Evolutionary conservation across 2,329 filamentous ascomycete species (phyloP), one percentile per base, ranked within the genome.

Genomic region (Pseudogymnoascus sp.): DNA sequence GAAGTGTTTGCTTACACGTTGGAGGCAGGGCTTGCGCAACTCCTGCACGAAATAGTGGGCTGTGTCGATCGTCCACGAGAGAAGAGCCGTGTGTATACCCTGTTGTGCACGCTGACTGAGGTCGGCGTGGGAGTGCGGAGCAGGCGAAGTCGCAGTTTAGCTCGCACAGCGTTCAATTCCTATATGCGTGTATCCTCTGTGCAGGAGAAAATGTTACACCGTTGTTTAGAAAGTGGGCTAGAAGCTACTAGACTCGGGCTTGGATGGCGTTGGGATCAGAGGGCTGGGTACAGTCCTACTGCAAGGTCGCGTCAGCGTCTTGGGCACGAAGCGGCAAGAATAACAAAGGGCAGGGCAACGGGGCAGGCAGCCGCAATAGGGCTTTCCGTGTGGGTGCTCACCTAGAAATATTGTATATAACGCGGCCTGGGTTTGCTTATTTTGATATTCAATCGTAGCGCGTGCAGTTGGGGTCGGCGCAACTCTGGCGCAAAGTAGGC

Each of bases 11-110:
- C 61, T 62, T 61, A 62, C 63, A 64, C 61, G 59, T 60, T 60
- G 61, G 59, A 60, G 62, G 61, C 62, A 62, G 63, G 64, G 63
- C 64, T 61, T 64, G 59, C 64, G 62, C 57, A 18, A 58, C 57
- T 58, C 20, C 37, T 38, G 33, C 33, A 39, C 57, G 25, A 35
- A 58, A 58, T 38, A 37, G 57, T 43, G 60, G 59, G 58, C 41
- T 63, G 64, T 61, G 68, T 65, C 59, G 67, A 70, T 68, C 68
- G 37, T 20, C 57, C 33, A 38, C 57, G 57, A 58, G n/a, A 37
- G 25, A 11, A 57, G 39, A 53, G 38, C 38, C 25, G 57, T 58
- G 57, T 58, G 57, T 58, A 58, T 58, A 39, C 35, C 35, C 57
- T 58, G 37, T 58, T 35, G 25, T 38, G 20, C 35, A 39, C 57